Evolutionary conservation across 2,329 filamentous ascomycete genomes (phyloP), one percentile per base, ranked within the genome.

Genomic region (Clarireedia homoeocarpa): DNA sequence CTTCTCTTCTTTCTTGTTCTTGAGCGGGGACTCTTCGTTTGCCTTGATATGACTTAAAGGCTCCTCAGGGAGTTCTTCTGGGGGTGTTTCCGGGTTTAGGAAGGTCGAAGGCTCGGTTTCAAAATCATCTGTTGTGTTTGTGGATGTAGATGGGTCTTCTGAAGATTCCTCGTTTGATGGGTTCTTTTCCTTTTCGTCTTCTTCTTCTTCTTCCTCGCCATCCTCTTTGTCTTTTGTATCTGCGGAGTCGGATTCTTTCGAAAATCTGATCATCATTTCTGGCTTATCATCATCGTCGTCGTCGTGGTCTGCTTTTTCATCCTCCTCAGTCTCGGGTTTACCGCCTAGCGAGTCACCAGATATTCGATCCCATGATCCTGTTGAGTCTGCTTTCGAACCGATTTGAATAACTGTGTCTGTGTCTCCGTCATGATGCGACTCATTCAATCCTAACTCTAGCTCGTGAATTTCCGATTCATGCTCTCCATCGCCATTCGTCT

Each of bases 321-420:
- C 42, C 7, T 45, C 42, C 42, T 23, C 42, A 20, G 10, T 45
- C 17, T 48, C 23, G 7, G 45, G 45, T 34, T 48, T 48, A 7
- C 44, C 53, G 15, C 48, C 53, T 7, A 51, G n/a, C 15, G 34
- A 52, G 44, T 56, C 54, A 12, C 30, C 48, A 30, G 54, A 52
- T 27, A 56, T 48, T 26, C 49, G 52, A 46, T 56, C 54, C 54
- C 54, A 56, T 2, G 54, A 56, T 7, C 30, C 48, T 5, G 54
- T 56, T 6, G 54, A 56, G 23, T 27, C 38, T 3, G 53, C 53
- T 27, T 27, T 55, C 9, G 53, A 50, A 36, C 34, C 26, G 9
- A 40, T 38, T 26, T 50, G 24, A 50, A 55, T 50, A 6, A 55
- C 26, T 6, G 46, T 50, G 14, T 44, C 38, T 17, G 38, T 15